Evolutionary conservation across 352 stramenopile genomes (phyloP), one percentile per base, ranked within the genome.

Genomic region (Pythium catenulatum): DNA sequence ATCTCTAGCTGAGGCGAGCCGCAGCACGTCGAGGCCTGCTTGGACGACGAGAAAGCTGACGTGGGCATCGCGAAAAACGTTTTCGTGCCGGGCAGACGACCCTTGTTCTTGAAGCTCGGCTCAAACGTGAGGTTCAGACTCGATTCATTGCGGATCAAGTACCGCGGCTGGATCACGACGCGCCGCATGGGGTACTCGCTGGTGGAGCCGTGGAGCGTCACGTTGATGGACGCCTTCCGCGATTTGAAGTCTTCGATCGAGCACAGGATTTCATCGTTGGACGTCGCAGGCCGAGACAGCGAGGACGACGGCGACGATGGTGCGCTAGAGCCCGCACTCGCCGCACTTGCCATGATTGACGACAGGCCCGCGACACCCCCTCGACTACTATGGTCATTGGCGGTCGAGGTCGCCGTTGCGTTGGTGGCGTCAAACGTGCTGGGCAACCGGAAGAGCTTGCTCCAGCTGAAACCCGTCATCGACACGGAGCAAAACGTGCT

Each of bases 401-500:
- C 50, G 5, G 59, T 46, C 4, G 59, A 75, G 11, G 37, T 9
- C 27, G 56, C 21, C 11, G 11, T 68, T 19, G 37, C 6, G 30
- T 23, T 59, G 2, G 36, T 50, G 13, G n/a, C 39, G 14, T 87
- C 85, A 34, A 94, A 90, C 0, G 83, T 74, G 3, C 61, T 92
- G 7, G 92, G 92, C 15, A 97, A 79, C 52, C 92, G 83, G 46
- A 97, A 96, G 0, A 97, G 83, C 39, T 94, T 94, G 84, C 93
- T 97, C 95, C 95, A 98, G 80, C 90, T 97, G 50, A 95, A 96
- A 0, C 92, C 92, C 14, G 93, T 96, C 56, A 98, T 93, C 1
- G 95, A 97, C 15, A 98, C 90, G 0, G 94, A 95, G 68, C 94
- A 97, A 68, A 93, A 97, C 13, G 94, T 97, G 36, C 87, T 92